Evolutionary conservation across 352 stramenopile species (phyloP).

Genomic region (Blastocystis sp.): DNA sequence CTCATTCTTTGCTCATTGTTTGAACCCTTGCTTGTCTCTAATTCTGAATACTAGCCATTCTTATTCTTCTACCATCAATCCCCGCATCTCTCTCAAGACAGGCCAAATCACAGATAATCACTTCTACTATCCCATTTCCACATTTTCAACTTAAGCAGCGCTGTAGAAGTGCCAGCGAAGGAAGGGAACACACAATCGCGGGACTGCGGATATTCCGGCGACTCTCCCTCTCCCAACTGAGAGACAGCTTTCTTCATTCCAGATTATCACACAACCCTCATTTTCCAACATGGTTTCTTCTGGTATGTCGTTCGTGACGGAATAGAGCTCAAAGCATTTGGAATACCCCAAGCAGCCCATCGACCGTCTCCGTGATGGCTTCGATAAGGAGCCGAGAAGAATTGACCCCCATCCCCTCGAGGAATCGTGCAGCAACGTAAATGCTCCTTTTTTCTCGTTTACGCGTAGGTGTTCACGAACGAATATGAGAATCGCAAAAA

Average conservation of each 20-base stretch:
- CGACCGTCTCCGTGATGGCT: conserved; percentile 43
- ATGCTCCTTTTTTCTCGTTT: neutral
- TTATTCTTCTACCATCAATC: too few relatives aligned
- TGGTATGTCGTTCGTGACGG: neutral
- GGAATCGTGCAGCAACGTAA: conserved; percentile 55
- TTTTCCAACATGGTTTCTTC: neutral
- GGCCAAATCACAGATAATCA: too few relatives aligned
- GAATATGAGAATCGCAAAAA: conserved; percentile 59
- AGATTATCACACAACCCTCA: neutral
- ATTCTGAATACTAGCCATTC: too few relatives aligned
- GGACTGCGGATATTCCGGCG: neutral
- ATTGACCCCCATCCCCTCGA: conserved; percentile 63
- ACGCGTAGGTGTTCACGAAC: conserved; percentile 37
- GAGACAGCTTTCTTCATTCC: neutral
- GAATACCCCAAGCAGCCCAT: conserved; percentile 38
- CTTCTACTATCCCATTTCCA: too few relatives aligned
- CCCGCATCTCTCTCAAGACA: too few relatives aligned
- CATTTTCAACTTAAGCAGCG: too few relatives aligned
- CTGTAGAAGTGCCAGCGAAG: too few relatives aligned
- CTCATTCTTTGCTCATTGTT: too few relatives aligned
- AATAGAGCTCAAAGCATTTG: conserved; percentile 10
- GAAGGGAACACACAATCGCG: neutral
- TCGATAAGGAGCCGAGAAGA: conserved; percentile 58
- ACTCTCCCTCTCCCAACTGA: neutral
- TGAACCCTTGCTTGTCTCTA: too few relatives aligned